phyloP scores from a whole-genome alignment of 305 asterid species.

The Fraxinus dipetala region DNA sequence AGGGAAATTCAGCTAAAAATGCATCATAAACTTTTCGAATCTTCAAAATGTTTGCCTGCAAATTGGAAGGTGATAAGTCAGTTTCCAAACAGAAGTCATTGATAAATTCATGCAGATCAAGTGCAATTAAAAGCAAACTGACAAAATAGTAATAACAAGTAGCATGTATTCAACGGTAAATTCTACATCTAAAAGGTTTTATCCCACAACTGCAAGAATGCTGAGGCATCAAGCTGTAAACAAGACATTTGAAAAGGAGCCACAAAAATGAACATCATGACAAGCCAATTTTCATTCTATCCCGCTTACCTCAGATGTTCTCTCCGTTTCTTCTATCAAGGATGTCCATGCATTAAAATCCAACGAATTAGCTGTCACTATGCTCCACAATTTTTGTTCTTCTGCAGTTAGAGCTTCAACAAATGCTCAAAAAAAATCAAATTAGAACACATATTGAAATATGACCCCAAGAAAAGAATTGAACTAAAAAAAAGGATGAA shows the following conservation, averaged over 20 bases:
- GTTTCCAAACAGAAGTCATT: neutral
- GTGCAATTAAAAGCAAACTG: neutral
- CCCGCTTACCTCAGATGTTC: conserved; percentile 67
- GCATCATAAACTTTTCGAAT: conserved; percentile 85
- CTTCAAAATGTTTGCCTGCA: conserved; percentile 74
- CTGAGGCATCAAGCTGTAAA: conserved; percentile 4
- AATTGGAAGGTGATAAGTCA: neutral
- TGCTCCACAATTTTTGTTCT: conserved; percentile 96
- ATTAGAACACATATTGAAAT: conserved; percentile 1
- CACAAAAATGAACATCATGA: neutral
- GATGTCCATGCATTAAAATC: conserved; percentile 96
- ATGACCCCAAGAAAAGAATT: neutral
- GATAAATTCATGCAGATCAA: neutral
- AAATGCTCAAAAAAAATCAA: conserved; percentile 5
- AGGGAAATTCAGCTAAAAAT: conserved; percentile 86
- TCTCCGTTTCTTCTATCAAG: conserved; percentile 92
- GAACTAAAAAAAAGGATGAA: neutral
- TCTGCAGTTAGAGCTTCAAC: conserved; percentile 71
- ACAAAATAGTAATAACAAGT: neutral
- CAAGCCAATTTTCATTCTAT: neutral
- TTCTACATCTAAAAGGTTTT: neutral
- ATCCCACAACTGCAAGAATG: neutral
- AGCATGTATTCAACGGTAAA: neutral
- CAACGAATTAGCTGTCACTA: conserved; percentile 74
- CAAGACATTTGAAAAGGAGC: neutral